Evolutionary conservation across 164 flowering plant species (phyloP).

Genomic region (Santalum album): DNA sequence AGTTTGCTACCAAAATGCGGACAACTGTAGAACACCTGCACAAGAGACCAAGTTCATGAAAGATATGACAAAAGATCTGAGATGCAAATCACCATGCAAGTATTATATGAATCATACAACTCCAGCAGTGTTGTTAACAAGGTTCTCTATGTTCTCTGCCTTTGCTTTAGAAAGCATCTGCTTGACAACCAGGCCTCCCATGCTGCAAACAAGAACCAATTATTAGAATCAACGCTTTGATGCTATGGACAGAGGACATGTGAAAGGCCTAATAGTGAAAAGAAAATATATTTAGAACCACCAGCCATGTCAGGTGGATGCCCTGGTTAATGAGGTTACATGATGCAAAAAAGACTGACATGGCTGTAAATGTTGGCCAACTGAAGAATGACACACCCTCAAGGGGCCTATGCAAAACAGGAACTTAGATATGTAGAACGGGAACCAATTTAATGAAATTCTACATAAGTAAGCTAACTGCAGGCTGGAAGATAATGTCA

Average conservation of each 20-base stretch:
- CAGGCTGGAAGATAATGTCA: no score
- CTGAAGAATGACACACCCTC: no score
- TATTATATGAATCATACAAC: conserved; percentile 43
- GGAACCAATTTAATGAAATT: no score
- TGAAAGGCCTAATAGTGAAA: background rate
- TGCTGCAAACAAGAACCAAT: conserved; percentile 42
- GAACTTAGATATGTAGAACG: no score
- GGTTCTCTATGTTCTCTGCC: conserved; percentile 39
- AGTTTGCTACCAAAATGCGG: conserved; percentile 99
- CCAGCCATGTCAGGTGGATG: background rate
- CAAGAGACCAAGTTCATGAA: background rate
- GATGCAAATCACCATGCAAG: background rate
- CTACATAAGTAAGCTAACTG: no score
- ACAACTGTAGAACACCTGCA: conserved; percentile 94
- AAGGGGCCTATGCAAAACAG: no score
- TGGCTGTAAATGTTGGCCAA: no score
- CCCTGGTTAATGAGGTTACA: background rate
- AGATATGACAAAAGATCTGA: background rate
- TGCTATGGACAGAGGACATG: background rate
- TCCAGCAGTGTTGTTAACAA: conserved; percentile 84
- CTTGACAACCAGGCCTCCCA: conserved; percentile 99
- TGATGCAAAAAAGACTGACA: no score
- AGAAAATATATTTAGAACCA: background rate
- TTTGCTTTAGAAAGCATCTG: conserved; percentile 84
- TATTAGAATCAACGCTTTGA: conserved; percentile 1